Evolutionary conservation across 2,329 filamentous ascomycete genomes (phyloP), one percentile per base, ranked within the genome.

Genomic region (Corinectria fuckeliana): DNA sequence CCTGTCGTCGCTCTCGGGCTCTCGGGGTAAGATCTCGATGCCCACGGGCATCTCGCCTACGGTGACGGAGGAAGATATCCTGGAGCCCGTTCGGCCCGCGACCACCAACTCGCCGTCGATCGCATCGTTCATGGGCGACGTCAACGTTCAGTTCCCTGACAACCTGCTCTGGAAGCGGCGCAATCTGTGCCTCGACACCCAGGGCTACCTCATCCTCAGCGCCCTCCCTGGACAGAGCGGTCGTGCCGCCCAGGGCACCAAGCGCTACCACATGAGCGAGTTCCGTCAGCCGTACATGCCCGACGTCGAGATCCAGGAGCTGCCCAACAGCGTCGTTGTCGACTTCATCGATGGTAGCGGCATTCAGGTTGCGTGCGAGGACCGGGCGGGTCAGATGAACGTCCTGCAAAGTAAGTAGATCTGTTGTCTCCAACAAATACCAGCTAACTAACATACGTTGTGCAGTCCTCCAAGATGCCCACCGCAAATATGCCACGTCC

Each of bases 121-220:
- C 51, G 82, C 89, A 23, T 82, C 91, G 3, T 88, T 90, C 62
- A 85, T 96, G 75, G 92, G 93, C 48, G 92, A 97, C 71, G 89
- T 99, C 63, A 98, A 99, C 70, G 91, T 98, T 10, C 95, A 99
- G 74, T 97, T 99, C 74, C 95, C 95, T 0, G 94, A 98, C 73
- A 96, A 92, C 54, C 82, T 99, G 45, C 83, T 99, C 11, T 99
- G 95, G 95, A 99, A 98, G 80, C 90, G 94, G 54, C 88, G 95
- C 60, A 93, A 90, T 70, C 88, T 97, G 77, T 90, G 90, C 64
- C 86, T 99, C 56, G 93, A 98, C 74, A 87, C 88, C 8, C 84
- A 90, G 60, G 95, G 94, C 16, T 93, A 91, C 76, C 80, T 99
- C 36, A 88, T 96, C 58, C 84, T 99, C 62, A 91, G 89, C 39